Conservation (phyloP, 2,329 filamentous ascomycete genomes). For the Alternaria postmessia region DNA sequence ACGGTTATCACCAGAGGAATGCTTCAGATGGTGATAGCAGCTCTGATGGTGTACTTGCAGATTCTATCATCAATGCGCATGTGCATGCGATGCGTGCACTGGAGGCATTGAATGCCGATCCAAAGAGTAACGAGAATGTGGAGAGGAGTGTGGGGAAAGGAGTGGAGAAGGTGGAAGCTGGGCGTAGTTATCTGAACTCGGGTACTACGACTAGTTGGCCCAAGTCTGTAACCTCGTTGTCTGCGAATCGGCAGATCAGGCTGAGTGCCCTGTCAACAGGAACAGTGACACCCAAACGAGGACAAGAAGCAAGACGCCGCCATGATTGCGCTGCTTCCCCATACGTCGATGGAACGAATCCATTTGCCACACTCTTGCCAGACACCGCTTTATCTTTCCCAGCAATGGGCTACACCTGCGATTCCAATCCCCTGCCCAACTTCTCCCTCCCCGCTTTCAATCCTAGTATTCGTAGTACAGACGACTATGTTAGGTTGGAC, state of each 20-base stretch:
- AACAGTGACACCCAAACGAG: not conserved
- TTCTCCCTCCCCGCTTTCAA: not conserved
- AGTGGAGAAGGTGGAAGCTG: not conserved
- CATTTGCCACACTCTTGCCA: not conserved
- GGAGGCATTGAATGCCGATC: slow-evolving; percentile 29
- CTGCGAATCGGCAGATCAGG: slow-evolving; percentile 26
- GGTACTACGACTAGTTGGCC: slow-evolving; percentile 10
- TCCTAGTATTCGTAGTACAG: not conserved
- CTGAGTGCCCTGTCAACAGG: slow-evolving; percentile 15
- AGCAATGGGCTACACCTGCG: too few relatives aligned
- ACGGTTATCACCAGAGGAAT: slow-evolving; percentile 26
- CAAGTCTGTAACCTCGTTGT: slow-evolving; percentile 23
- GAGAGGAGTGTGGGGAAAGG: not conserved
- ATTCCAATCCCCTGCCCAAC: not conserved
- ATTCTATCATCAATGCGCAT: slow-evolving; percentile 43
- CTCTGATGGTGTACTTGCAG: slow-evolving; percentile 33
- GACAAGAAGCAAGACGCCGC: too few relatives aligned
- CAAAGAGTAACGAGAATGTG: not conserved
- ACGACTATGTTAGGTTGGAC: slow-evolving; percentile 8
- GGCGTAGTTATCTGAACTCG: slow-evolving; percentile 14
- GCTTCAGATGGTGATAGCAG: not conserved
- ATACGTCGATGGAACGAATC: not conserved
- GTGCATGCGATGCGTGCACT: slow-evolving; percentile 39
- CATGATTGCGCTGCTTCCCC: not conserved
- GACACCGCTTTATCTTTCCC: not conserved